Conservation (phyloP, 495 filamentous ascomycete species). For the Talaromyces liani region DNA sequence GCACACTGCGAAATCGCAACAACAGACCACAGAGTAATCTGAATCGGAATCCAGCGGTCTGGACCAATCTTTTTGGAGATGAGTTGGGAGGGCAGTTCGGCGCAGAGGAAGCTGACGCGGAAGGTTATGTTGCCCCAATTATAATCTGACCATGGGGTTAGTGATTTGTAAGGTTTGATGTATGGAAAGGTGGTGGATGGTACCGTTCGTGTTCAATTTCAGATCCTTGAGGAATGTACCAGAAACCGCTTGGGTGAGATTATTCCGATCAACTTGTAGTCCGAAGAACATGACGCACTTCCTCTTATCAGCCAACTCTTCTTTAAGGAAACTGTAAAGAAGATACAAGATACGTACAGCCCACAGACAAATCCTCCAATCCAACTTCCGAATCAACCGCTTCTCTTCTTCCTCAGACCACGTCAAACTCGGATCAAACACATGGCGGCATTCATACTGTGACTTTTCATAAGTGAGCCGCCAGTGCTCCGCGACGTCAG, state of each 20-base stretch:
- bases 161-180: too few species aligned
- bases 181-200: not conserved
- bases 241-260: slow-evolving; percentile 61
- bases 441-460: slow-evolving; percentile 46
- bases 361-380: slow-evolving; percentile 7
- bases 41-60: slow-evolving; percentile 70
- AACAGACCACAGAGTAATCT: slow-evolving; percentile 67
- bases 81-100: slow-evolving; percentile 61
- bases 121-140: slow-evolving; percentile 24
- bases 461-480: slow-evolving; percentile 39
- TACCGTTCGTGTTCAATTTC: slow-evolving; percentile 56
- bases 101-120: slow-evolving; percentile 17
- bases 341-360: not conserved
- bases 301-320: too few species aligned
- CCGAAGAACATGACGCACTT: slow-evolving; percentile 75
- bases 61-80: slow-evolving; percentile 62
- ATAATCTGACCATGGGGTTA: slow-evolving; percentile 15
- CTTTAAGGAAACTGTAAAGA: too few species aligned
- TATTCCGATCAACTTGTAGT: slow-evolving; percentile 72
- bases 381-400: slow-evolving; percentile 35
- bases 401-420: slow-evolving; percentile 44
- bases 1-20: slow-evolving; percentile 57
- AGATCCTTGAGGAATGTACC: slow-evolving; percentile 61
- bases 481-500: slow-evolving; percentile 39
- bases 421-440: slow-evolving; percentile 36